These are phyloP conservation scores for Digitaria exilis DNA, from an alignment of 202 grass and related monocot species.

Conservation along the genomic window DNA sequence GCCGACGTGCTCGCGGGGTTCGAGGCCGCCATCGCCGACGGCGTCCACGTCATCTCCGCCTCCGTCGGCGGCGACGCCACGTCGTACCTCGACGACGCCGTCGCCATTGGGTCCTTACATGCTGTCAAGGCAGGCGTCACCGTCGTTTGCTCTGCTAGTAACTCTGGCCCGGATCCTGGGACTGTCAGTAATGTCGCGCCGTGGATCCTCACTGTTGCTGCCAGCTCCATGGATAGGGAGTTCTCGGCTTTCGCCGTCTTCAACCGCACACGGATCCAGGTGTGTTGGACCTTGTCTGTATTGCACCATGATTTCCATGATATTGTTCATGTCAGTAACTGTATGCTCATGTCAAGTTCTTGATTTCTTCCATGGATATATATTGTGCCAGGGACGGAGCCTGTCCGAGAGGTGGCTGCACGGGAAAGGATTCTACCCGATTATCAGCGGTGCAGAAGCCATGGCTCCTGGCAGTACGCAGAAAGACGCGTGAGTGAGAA, in stretches of 20 bases:
- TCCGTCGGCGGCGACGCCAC: constrained; percentile 54
- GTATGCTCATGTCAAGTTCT: not conserved
- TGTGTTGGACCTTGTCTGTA: too few relatives aligned
- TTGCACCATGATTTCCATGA: too few relatives aligned
- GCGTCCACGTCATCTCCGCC: constrained; percentile 74
- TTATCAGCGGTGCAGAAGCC: constrained; percentile 49
- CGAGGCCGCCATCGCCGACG: constrained; percentile 87
- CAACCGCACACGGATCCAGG: constrained; percentile 46
- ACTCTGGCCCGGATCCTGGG: constrained; percentile 46
- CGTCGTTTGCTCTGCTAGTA: constrained; percentile 77
- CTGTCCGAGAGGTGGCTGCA: constrained; percentile 52
- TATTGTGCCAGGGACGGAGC: constrained; percentile 52
- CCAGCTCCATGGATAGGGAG: constrained; percentile 64
- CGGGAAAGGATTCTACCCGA: constrained; percentile 37
- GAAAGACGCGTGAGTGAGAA: constrained; percentile 59
- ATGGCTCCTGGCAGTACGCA: not conserved
- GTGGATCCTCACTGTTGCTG: constrained; percentile 80
- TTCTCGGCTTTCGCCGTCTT: constrained; percentile 58
- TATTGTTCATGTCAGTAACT: not conserved
- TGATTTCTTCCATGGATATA: not conserved
- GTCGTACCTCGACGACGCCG: constrained; percentile 45
- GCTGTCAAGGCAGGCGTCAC: constrained; percentile 57
- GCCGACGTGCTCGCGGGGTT: constrained; percentile 70
- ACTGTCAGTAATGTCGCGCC: constrained; percentile 67
- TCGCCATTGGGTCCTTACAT: constrained; percentile 77